Conservation (phyloP, 768 basidiomycete genomes). For the Hericium alpestre region DNA sequence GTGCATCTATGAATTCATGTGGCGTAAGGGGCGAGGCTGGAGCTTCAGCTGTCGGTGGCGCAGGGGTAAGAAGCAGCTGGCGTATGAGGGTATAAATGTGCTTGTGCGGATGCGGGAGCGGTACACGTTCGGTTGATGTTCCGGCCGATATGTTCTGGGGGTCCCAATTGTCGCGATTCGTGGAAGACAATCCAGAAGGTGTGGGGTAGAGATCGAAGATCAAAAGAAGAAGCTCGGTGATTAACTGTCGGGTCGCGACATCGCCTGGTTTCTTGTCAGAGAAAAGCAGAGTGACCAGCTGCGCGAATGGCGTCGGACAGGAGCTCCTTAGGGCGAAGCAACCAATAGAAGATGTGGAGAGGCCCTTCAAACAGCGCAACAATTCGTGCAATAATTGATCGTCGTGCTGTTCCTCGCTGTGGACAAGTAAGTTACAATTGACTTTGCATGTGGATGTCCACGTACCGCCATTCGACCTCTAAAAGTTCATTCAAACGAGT, state of each 20-base stretch:
- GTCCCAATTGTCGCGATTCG: conserved; percentile 15
- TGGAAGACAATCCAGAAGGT: conserved; percentile 46
- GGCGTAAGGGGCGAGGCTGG: conserved; percentile 53
- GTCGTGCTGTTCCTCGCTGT: conserved; percentile 96
- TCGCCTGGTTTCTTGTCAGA: conserved; percentile 99
- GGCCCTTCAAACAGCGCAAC: conserved; percentile 85
- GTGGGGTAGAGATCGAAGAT: conserved; percentile 84
- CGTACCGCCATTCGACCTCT: conserved; percentile 93
- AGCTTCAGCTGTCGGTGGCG: conserved; percentile 54
- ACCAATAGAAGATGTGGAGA: conserved; percentile 82
- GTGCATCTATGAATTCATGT: conserved; percentile 70
- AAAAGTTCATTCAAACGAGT: conserved; percentile 83
- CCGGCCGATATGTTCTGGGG: conserved; percentile 10
- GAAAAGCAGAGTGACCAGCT: conserved; percentile 76
- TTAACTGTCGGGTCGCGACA: conserved; percentile 78
- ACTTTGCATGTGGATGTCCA: neutral
- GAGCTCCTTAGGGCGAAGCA: conserved; percentile 84
- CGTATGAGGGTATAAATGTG: conserved; percentile 66
- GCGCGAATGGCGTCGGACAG: conserved; percentile 78
- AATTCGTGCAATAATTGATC: conserved; percentile 90
- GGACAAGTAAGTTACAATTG: neutral
- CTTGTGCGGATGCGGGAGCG: conserved; percentile 64
- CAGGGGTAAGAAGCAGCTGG: conserved; percentile 61
- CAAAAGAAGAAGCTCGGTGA: conserved; percentile 76
- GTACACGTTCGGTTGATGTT: conserved; percentile 40